These are phyloP conservation scores for Mycena amicta DNA, from an alignment of 768 basidiomycete species.

Conservation along the genomic window DNA sequence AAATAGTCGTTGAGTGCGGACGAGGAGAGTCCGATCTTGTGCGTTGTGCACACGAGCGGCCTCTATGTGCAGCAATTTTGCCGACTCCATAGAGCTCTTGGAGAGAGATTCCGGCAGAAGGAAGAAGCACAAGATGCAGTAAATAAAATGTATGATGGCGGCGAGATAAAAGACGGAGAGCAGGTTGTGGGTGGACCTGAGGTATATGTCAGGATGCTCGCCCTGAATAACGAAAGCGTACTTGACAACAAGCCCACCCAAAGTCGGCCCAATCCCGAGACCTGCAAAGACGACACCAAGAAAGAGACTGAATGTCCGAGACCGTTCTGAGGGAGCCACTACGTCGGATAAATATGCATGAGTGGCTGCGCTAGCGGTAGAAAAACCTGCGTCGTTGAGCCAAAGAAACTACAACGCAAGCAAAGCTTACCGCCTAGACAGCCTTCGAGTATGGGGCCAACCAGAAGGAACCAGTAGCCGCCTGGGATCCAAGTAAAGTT, in stretches of 20 bases:
- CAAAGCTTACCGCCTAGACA: slow-evolving; percentile 49
- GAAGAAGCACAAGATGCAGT: slow-evolving; percentile 41
- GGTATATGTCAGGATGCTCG: slow-evolving; percentile 27
- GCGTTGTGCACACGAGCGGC: slow-evolving; percentile 14
- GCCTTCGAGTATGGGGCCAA: slow-evolving; percentile 57
- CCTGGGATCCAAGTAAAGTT: slow-evolving; percentile 55
- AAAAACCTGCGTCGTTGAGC: slow-evolving; percentile 37
- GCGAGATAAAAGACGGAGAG: slow-evolving; percentile 63
- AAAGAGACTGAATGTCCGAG: slow-evolving; percentile 50
- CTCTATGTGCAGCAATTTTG: slow-evolving; percentile 26
- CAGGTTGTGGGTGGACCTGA: slow-evolving; percentile 25
- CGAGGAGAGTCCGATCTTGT: slow-evolving; percentile 25
- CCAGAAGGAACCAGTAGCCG: slow-evolving; percentile 61
- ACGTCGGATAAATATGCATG: slow-evolving; percentile 59
- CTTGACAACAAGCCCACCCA: slow-evolving; percentile 55
- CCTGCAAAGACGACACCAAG: slow-evolving; percentile 59
- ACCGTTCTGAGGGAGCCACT: slow-evolving; percentile 43
- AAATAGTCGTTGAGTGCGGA: slow-evolving; percentile 44
- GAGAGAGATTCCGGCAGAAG: slow-evolving; percentile 67
- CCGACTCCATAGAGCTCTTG: slow-evolving; percentile 36
- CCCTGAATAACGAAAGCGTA: not conserved
- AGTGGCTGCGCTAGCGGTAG: slow-evolving; percentile 38
- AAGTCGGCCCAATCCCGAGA: slow-evolving; percentile 57
- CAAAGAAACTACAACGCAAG: not conserved
- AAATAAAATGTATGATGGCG: slow-evolving; percentile 40